Base-by-base conservation (phyloP, 805 yeast genomes). In the Cyberlindnera saturnus region DNA sequence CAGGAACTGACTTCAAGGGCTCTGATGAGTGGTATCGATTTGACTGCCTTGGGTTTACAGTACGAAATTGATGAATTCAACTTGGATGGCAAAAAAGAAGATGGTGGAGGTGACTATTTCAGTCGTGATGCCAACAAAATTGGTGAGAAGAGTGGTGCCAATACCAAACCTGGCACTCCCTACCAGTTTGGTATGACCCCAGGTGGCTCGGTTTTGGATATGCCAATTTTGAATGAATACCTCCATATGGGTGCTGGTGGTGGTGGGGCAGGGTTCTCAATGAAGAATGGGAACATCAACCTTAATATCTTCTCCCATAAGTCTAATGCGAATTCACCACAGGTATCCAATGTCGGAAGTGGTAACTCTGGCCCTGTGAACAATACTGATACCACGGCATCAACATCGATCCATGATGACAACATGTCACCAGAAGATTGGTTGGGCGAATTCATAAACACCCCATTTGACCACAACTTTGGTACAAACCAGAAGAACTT, bases 361-460 rank as follows among this genome's bases (percentile, higher is more conserved):
- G 41, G 38, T 15, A 34, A 37, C 17, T 36, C 49, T 3, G 45
- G 40, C 23, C 19, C 28, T 11, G 29, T 40, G 34, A 32, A 40
- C 34, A 34, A 39, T 30, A 32, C 48, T 13, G 51, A 43, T n/a
- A 42, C 45, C 10, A 44, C 51, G 10, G 42, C 48, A 6, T 50
- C 57, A 3, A 47, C 45, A 40, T 46, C 54, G 0, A 46, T 48
- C 16, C 53, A 49, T 29, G 55, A 55, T 32, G 52, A 52, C 18
- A 43, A 48, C 42, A 41, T 61, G 40, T 47, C 57, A 3, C 61
- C 65, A 9, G 77, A 74, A 26, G 82, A 78, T 45, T 82, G 91
- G 90, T 64, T 85, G 14, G 72, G 78, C 29, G 88, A 82, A 48
- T 82, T 85, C 51, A 76, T 84, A 39, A 78, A 71, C 42, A 77